Conservation (phyloP, 176 grass and related monocot species). For the Paspalum vaginatum region DNA sequence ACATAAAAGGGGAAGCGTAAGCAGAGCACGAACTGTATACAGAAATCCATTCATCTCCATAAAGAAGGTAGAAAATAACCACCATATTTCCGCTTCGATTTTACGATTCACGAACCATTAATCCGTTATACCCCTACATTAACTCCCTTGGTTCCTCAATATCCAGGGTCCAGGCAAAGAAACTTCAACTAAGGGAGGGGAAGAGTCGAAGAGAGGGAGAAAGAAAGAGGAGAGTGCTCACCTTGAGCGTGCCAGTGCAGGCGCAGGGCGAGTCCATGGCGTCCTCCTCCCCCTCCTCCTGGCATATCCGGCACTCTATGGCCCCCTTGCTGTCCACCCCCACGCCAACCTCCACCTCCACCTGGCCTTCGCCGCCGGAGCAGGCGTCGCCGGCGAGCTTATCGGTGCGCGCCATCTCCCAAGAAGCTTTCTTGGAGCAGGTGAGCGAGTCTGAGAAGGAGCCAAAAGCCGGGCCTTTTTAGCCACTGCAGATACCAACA, state of each 20-base stretch:
- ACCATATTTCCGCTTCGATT: background rate
- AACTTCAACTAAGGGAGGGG: background rate
- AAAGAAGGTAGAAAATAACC: constrained; percentile 6
- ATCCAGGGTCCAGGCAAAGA: constrained; percentile 8
- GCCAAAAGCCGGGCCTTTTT: constrained; percentile 51
- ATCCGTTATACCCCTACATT: too few species aligned
- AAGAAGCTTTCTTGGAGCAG: constrained; percentile 39
- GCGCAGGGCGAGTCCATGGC: constrained; percentile 96
- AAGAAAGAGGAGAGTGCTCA: constrained; percentile 29
- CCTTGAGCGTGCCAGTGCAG: constrained; percentile 93
- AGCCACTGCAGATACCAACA: constrained; percentile 33
- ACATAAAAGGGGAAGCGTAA: background rate
- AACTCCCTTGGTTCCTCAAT: background rate
- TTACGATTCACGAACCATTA: background rate
- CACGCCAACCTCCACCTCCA: constrained; percentile 44
- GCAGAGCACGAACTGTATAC: background rate
- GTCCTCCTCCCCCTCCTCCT: constrained; percentile 85
- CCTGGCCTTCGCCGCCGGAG: constrained; percentile 42
- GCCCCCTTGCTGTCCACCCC: constrained; percentile 42
- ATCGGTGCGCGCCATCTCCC: constrained; percentile 58
- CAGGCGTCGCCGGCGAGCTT: constrained; percentile 47
- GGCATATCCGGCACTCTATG: constrained; percentile 95
- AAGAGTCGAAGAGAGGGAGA: background rate
- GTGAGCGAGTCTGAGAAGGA: constrained; percentile 41
- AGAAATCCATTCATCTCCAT: background rate